phyloP scores from a whole-genome alignment of 2,329 filamentous ascomycete genomes.

The Pyrenochaeta sp. region DNA sequence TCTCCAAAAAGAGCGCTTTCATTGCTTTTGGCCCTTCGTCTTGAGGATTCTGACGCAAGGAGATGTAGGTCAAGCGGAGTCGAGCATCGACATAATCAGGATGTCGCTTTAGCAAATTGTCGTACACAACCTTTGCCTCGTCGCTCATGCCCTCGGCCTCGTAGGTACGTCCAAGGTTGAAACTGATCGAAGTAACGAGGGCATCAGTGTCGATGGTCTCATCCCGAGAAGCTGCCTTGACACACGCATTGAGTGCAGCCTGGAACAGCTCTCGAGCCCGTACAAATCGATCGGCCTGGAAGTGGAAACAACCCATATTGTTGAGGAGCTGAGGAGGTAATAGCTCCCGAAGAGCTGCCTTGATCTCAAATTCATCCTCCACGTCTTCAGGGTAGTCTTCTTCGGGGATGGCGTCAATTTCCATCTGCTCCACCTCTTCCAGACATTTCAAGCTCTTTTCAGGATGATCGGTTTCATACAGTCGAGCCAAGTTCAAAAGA shows the following conservation, averaged over 20 bases:
- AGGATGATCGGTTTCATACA: constrained; percentile 85
- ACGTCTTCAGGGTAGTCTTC: constrained; percentile 70
- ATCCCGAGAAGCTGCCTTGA: constrained; percentile 79
- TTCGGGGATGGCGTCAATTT: constrained; percentile 77
- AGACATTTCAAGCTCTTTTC: constrained; percentile 93
- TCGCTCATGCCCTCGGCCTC: constrained; percentile 83
- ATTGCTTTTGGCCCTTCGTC: constrained; percentile 89
- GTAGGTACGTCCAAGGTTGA: constrained; percentile 93
- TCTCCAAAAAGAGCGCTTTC: constrained; percentile 82
- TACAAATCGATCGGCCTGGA: constrained; percentile 82
- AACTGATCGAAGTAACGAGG: constrained; percentile 93
- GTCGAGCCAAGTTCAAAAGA: constrained; percentile 85
- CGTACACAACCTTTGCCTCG: constrained; percentile 87
- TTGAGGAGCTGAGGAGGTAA: constrained; percentile 91
- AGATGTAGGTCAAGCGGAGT: constrained; percentile 88
- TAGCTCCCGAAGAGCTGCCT: constrained; percentile 72
- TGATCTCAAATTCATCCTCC: constrained; percentile 56
- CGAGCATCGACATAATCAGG: constrained; percentile 91
- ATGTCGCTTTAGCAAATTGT: constrained; percentile 83
- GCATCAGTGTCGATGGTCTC: constrained; percentile 84
- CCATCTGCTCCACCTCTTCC: constrained; percentile 88
- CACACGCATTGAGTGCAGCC: constrained; percentile 85
- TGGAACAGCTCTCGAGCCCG: constrained; percentile 88
- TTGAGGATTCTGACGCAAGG: constrained; percentile 78
- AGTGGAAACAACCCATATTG: constrained; percentile 97